Evolutionary conservation across 2,329 filamentous ascomycete species (phyloP).

Genomic region (Arthrobotrys entomopaga): DNA sequence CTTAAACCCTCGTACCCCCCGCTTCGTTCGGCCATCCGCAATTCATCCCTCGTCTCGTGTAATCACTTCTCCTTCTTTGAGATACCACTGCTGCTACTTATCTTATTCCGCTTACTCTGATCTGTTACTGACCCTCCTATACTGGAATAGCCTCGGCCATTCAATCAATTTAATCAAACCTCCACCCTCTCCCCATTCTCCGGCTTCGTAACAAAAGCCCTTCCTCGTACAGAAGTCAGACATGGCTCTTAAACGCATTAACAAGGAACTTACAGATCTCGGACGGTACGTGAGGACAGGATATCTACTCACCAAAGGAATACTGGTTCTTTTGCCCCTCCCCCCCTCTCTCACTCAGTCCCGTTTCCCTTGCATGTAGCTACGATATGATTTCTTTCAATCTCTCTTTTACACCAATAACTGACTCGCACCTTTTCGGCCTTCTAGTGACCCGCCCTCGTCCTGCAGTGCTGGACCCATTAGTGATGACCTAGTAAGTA

Average conservation of each 20-base stretch:
- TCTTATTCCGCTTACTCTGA: too few relatives aligned
- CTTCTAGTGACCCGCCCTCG: constrained; percentile 88
- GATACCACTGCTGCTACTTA: constrained; percentile 10
- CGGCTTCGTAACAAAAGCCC: constrained; percentile 29
- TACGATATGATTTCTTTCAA: neutral
- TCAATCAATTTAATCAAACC: neutral
- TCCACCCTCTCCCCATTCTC: constrained; percentile 15
- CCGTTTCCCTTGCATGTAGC: neutral
- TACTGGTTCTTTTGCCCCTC: neutral
- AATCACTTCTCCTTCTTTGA: constrained; percentile 51
- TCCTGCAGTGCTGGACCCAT: constrained; percentile 98
- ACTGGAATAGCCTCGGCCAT: constrained; percentile 7
- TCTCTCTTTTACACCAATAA: constrained; percentile 15
- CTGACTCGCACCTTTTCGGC: constrained; percentile 54
- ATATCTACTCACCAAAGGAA: neutral
- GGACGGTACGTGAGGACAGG: constrained; percentile 75
- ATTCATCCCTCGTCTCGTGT: too few relatives aligned
- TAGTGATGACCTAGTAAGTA: constrained; percentile 94
- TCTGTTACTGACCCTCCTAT: neutral
- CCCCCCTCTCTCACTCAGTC: too few relatives aligned
- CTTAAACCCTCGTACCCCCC: constrained; percentile 26
- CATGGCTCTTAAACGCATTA: constrained; percentile 93
- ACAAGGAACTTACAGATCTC: constrained; percentile 91
- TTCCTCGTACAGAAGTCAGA: constrained; percentile 56
- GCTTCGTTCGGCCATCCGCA: neutral